Conservation (phyloP, 441 rosid species). For the Capsella rubella region DNA sequence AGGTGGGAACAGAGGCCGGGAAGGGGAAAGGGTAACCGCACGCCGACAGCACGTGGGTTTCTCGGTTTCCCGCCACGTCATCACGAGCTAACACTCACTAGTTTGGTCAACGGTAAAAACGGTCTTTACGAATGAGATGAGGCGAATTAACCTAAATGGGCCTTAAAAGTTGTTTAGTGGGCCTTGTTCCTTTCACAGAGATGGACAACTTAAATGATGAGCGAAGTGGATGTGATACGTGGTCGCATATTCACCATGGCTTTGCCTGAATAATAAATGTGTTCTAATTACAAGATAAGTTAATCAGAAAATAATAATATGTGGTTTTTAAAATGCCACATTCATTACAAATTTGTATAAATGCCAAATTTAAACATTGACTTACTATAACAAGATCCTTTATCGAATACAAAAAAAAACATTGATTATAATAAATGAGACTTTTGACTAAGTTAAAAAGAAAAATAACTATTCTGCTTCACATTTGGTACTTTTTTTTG, state of each 20-base stretch:
- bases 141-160: slow-evolving; percentile 13
- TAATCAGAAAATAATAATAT: slow-evolving; percentile 1
- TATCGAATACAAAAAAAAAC: too few species aligned
- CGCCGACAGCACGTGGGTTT: slow-evolving; percentile 24
- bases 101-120: slow-evolving; percentile 20
- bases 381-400: not conserved
- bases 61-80: slow-evolving; percentile 31
- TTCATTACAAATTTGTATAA: slow-evolving; percentile 16
- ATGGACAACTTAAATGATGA: not conserved
- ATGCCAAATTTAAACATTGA: not conserved
- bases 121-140: not conserved
- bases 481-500: too few species aligned
- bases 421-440: too few species aligned
- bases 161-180: slow-evolving; percentile 6
- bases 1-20: not conserved
- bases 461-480: too few species aligned
- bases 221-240: slow-evolving; percentile 32
- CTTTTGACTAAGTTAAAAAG: too few species aligned
- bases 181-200: not conserved
- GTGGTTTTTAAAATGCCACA: slow-evolving; percentile 19
- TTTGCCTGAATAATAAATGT: not conserved
- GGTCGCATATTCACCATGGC: slow-evolving; percentile 26
- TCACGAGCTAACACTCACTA: not conserved
- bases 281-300: not conserved
- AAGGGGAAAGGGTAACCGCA: not conserved